Base-by-base conservation (phyloP, 106 monocot species). In the Acanthochlamys bracteata region DNA sequence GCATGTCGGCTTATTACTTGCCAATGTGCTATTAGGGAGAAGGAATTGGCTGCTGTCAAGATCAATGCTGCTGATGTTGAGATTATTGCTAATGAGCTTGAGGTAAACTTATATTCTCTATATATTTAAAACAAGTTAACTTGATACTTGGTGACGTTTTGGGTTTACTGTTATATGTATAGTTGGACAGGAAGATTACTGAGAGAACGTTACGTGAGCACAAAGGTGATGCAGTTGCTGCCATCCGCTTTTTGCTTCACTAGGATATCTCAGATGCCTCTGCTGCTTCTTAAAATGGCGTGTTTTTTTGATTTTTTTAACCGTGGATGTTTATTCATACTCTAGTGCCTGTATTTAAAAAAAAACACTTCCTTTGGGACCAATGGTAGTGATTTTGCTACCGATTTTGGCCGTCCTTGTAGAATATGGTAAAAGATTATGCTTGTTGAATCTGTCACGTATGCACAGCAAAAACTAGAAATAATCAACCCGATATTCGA, bases 181-280 rank as follows among this genome's bases (percentile, higher is more conserved):
- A 93, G 93, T 65, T 93, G 78, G 93, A 93, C 76, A 93, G 81
- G 81, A 89, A 93, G 74, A 69, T 89, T 42, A 89, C 93, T 7
- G 93, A 93, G 73, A 83, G 74, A 74, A 89, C 93, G 39, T 68
- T 93, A 24, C 78, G 93, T 17, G 93, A 93, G 72, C 86, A 93
- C 60, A 93, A 89, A 74, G 93, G 89, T 2, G 83, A 93, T 61
- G 78, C 78, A 22, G 89, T 93, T 70, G 86, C 93, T 65, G 93
- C 93, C 7, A 65, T 86, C 27, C 81, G 89, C 55, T 69, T 52
- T 57, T 73, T 86, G 46, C 83, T 93, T 58, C 82, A 78, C 47
- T 89, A 68, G 74, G 24, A 15, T 39, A 53, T 11, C 11, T 0
- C 33, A 33, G 16, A 40, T 59, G 25, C 59, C 15, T 19, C 61